Percentiles rank a stretch among this genome's conserved stretches.
phyloP scores from a whole-genome alignment of 371 early-diverging fungal species.

The Capillidium heterosporum region DNA sequence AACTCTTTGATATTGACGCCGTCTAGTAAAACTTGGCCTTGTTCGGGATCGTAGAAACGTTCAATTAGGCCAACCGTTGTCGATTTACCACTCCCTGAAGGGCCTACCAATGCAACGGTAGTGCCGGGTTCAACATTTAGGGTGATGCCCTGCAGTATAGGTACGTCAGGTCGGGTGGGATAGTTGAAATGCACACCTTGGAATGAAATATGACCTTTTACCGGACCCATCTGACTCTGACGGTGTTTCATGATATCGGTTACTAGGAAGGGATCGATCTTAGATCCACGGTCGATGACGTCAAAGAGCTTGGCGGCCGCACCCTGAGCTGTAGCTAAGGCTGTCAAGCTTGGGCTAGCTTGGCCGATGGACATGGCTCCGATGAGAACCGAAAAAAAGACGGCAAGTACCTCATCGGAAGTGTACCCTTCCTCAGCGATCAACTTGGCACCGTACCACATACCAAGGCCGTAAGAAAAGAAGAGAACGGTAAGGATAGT shows the following conservation, averaged over 20 bases:
- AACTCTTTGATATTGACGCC: conserved; percentile 38
- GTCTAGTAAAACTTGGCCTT: conserved; percentile 25
- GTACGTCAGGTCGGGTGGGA: conserved; percentile 60
- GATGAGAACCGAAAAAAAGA: conserved; percentile 5
- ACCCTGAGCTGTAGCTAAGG: conserved; percentile 50
- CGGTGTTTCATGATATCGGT: conserved; percentile 14
- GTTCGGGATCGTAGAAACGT: conserved; percentile 53
- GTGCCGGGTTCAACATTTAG: conserved; percentile 39
- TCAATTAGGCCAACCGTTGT: conserved; percentile 45
- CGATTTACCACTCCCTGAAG: conserved; percentile 48
- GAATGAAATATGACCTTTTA: conserved; percentile 35
- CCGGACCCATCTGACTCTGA: conserved; percentile 10
- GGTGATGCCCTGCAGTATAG: conserved; percentile 51
- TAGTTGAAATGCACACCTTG: conserved; percentile 54
- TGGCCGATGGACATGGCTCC: conserved; percentile 3
- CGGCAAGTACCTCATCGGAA: not conserved
- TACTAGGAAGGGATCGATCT: conserved; percentile 23
- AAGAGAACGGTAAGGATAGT: conserved; percentile 1
- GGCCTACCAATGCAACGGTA: conserved; percentile 65
- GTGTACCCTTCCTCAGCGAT: not conserved
- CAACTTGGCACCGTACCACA: conserved; percentile 9
- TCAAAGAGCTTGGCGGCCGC: conserved; percentile 52
- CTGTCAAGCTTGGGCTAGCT: not conserved
- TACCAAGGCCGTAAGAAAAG: conserved; percentile 2
- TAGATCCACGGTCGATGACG: conserved; percentile 28